A percentile compares a stretch with the other conserved stretches of the same genome.
These are phyloP conservation scores for Mortierella sp. DNA, from an alignment of 371 early-diverging fungal genomes.

Conservation along the genomic window DNA sequence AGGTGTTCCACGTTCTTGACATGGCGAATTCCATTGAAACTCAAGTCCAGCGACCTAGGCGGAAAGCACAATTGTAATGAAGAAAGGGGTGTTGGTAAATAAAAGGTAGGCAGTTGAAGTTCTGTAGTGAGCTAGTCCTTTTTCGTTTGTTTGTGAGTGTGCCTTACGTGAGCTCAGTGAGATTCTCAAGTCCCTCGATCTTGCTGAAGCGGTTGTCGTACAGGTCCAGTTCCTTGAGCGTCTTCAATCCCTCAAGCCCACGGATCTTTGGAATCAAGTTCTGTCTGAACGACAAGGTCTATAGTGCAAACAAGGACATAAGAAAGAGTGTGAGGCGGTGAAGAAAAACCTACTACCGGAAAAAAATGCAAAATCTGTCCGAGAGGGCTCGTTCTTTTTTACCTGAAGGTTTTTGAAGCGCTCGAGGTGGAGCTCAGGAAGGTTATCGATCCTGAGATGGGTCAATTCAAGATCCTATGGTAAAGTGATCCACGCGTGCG, in stretches of 20 bases:
- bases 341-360: background rate
- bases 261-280: conserved; percentile 87
- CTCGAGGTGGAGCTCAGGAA: conserved; percentile 72
- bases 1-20: conserved; percentile 76
- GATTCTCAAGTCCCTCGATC: conserved; percentile 74
- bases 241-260: conserved; percentile 68
- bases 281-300: conserved; percentile 90
- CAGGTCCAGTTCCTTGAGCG: conserved; percentile 87
- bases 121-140: no score
- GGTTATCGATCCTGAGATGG: conserved; percentile 78
- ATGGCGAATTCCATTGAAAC: conserved; percentile 90
- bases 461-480: conserved; percentile 83
- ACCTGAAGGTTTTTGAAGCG: conserved; percentile 83
- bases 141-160: background rate
- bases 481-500: no score
- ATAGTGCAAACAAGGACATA: background rate
- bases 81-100: background rate
- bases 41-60: conserved; percentile 85
- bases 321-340: background rate
- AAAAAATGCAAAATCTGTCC: no score
- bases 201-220: conserved; percentile 94
- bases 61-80: background rate
- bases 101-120: background rate
- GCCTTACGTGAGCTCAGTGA: conserved; percentile 76
- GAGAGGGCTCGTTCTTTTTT: no score